Base-by-base conservation (phyloP, 805 yeast species). In the Sungouiella blattae region DNA sequence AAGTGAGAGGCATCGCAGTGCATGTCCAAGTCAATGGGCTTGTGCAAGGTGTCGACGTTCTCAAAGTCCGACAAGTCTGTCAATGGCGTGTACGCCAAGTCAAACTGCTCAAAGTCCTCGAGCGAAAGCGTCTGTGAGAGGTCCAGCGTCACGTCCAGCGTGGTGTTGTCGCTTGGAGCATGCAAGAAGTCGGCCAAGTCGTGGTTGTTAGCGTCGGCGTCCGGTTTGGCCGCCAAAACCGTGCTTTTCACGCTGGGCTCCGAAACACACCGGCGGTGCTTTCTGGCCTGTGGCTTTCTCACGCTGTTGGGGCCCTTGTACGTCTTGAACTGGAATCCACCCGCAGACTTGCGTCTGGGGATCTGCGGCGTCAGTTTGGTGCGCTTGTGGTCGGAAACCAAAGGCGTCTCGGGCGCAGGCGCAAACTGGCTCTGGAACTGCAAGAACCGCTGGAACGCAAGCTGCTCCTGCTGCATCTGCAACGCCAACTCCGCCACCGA, bases 241-340 rank as follows among this genome's bases (percentile, higher is more conserved):
- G n/a, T n/a, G n/a, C n/a, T n/a, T n/a, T n/a, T n/a, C 6, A 18
- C 13, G 11, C 5, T 16, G 18, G 48, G 44, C 30, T 57, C 64
- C 18, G 62, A 56, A 25, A 39, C 51, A 5, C 59, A 43, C 20
- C 52, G 47, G 33, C 50, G 47, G 29, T 53, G 60, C 27, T 40
- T 38, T 17, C 43, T 36, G 31, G 43, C 32, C n/a, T n/a, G n/a
- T 37, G 51, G 36, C 51, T 49, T 47, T 33, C 38, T 40, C 22
- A 42, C 37, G 15, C 24, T 39, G 33, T 40, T 45, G 17, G 63
- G 64, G 6, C 60, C 62, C 17, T 46, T 56, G 51, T 58, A 58
- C 5, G 54, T 47, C 35, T 58, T 58, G 50, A 57, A 57, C 33
- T 55, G 62, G 31, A 55, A 46, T 28, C 49, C 47, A 30, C 47